phyloP scores from a whole-genome alignment of 2,329 filamentous ascomycete genomes.

The Mollisia scopiformis region DNA sequence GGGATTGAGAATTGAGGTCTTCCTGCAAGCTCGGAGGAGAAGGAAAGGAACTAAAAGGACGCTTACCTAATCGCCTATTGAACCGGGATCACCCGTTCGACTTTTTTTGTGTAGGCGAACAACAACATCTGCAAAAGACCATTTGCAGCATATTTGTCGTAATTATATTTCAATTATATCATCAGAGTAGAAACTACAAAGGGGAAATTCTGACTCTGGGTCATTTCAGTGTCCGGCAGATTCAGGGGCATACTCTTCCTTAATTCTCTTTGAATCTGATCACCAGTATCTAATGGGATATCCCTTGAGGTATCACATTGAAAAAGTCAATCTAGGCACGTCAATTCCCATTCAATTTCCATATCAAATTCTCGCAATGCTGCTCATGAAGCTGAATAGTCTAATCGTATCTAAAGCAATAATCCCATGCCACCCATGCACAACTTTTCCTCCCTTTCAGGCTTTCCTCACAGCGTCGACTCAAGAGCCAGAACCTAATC shows the following conservation, averaged over 20 bases:
- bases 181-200: too few relatives aligned
- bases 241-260: too few relatives aligned
- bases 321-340: too few relatives aligned
- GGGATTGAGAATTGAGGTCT: constrained; percentile 38
- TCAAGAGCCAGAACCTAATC: constrained; percentile 41
- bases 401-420: constrained; percentile 1
- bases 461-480: constrained; percentile 32
- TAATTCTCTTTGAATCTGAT: too few relatives aligned
- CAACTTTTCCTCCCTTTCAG: neutral
- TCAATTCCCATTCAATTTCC: neutral
- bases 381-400: constrained; percentile 2
- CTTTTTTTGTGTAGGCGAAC: too few relatives aligned
- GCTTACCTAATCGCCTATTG: too few relatives aligned
- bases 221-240: neutral
- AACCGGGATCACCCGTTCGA: too few relatives aligned
- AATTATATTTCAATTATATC: too few relatives aligned
- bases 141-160: too few relatives aligned
- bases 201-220: neutral
- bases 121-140: neutral
- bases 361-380: neutral
- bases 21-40: neutral
- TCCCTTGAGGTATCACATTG: too few relatives aligned
- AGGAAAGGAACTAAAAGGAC: too few relatives aligned
- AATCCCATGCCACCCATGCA: neutral
- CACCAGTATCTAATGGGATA: too few relatives aligned